Conservation (phyloP, 306 rosid genomes). For the Sophora flavescens region DNA sequence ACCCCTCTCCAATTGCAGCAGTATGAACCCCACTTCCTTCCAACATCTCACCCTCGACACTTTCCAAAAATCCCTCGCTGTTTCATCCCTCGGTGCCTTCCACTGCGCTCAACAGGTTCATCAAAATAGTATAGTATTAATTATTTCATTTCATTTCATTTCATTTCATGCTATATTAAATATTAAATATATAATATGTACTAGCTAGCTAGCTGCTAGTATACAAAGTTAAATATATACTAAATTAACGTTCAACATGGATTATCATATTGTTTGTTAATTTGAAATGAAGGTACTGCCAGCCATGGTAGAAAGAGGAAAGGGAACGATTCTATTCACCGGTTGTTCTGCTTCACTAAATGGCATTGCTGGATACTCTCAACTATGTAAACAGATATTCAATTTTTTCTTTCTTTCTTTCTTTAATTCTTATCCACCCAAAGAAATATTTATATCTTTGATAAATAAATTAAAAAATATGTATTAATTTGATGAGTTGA, state of each 20-base stretch:
- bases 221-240: too few relatives aligned
- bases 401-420: too few relatives aligned
- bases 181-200: too few relatives aligned
- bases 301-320: slow-evolving; percentile 93
- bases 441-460: too few relatives aligned
- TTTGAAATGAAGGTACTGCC: slow-evolving; percentile 70
- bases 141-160: too few relatives aligned
- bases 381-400: slow-evolving; percentile 61
- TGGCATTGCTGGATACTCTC: slow-evolving; percentile 81
- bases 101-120: slow-evolving; percentile 93
- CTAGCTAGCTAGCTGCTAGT: too few relatives aligned
- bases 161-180: too few relatives aligned
- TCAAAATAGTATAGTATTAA: too few relatives aligned
- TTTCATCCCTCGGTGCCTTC: slow-evolving; percentile 88
- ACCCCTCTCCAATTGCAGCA: slow-evolving; percentile 21
- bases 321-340: slow-evolving; percentile 87
- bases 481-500: slow-evolving; percentile 6
- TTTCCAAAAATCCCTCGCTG: slow-evolving; percentile 79
- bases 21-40: slow-evolving; percentile 60
- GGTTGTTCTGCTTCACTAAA: slow-evolving; percentile 89
- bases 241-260: background rate
- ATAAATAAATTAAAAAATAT: too few relatives aligned
- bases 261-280: background rate
- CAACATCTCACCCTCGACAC: slow-evolving; percentile 63
- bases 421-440: too few relatives aligned